Percentiles rank a stretch among this genome's conserved stretches.
phyloP scores from a whole-genome alignment of 345 rosid species.

The Microthlaspi erraticum region DNA sequence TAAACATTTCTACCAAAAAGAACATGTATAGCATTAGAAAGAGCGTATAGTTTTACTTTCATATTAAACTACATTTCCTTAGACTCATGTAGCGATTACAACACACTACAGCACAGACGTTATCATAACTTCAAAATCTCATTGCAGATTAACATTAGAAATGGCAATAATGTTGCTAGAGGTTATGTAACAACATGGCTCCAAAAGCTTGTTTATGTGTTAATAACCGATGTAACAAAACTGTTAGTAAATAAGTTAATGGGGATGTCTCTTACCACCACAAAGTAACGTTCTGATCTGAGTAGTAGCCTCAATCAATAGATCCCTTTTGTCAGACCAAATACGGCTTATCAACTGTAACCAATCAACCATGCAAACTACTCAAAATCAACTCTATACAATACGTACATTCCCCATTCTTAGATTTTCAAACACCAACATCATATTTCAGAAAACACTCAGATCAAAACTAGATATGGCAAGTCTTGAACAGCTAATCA shows the following conservation, averaged over 20 bases:
- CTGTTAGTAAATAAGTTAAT: slow-evolving; percentile 26
- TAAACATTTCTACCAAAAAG: slow-evolving; percentile 43
- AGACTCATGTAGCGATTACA: slow-evolving; percentile 1
- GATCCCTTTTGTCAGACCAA: slow-evolving; percentile 49
- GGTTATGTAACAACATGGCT: slow-evolving; percentile 6
- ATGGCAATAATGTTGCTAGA: background rate
- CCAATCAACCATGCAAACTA: slow-evolving; percentile 35
- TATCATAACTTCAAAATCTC: background rate
- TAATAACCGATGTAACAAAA: background rate
- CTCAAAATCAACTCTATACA: slow-evolving; percentile 19
- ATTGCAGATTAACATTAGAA: slow-evolving; percentile 5
- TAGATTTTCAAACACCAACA: slow-evolving; percentile 10
- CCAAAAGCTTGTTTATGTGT: background rate
- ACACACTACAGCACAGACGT: slow-evolving; percentile 10
- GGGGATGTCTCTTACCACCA: slow-evolving; percentile 46
- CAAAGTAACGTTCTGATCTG: slow-evolving; percentile 47
- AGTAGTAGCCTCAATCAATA: slow-evolving; percentile 46
- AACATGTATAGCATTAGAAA: slow-evolving; percentile 25
- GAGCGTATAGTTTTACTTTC: background rate
- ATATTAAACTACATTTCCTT: background rate
- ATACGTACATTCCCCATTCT: slow-evolving; percentile 3
- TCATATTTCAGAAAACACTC: slow-evolving; percentile 2
- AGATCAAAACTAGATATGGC: slow-evolving; percentile 7
- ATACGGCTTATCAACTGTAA: slow-evolving; percentile 47
- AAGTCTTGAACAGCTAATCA: slow-evolving; percentile 16